Evolutionary conservation across 2,329 filamentous ascomycete genomes (phyloP), one percentile per base, ranked within the genome.

Genomic region (Cordyceps cicadae): DNA sequence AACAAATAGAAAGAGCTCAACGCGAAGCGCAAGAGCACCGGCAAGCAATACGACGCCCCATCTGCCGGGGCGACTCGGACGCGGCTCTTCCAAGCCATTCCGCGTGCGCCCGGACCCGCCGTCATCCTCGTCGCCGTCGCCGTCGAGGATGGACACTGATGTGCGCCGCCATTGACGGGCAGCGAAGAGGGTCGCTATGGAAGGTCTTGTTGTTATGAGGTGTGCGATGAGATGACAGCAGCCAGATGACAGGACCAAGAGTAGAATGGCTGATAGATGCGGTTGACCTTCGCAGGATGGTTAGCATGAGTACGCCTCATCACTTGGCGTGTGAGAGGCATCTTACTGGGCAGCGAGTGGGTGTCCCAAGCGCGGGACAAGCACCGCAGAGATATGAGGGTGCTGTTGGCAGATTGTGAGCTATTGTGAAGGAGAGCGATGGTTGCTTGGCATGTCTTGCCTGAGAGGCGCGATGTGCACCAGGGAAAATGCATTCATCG

Each of bases 331-430:
- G 37, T 9, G 24, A 21, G 50, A 17, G 63, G n/a, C 11, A 21
- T 15, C 70, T 60, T 68, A 81, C 81, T 77, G 63, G 78, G 76
- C 58, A 82, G 70, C 21, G 77, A 78, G 65, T 81, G 79, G 45
- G 74, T 74, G 61, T 81, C 75, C 14, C 81, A 67, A 7, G 74
- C 77, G 63, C 75, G 71, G 3, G 74, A 76, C 15, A 81, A 72
- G 71, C 79, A 82, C 49, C 77, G 66, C 67, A 82, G 80, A 29
- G 54, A 52, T 24, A 34, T 7, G 5, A 57, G 9, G 2, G 58
- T 37, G 6, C 58, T 60, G 21, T 41, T 32, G 7, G 3, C 39
- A 39, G 6, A 41, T 17, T 26, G n/a, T 54, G 15, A 60, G 43
- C 19, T 43, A 5, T n/a, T 39, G 59, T 12, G 9, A 52, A 41